Base-by-base conservation (phyloP, 208 protist genomes). In the Phytomonas sp. region DNA sequence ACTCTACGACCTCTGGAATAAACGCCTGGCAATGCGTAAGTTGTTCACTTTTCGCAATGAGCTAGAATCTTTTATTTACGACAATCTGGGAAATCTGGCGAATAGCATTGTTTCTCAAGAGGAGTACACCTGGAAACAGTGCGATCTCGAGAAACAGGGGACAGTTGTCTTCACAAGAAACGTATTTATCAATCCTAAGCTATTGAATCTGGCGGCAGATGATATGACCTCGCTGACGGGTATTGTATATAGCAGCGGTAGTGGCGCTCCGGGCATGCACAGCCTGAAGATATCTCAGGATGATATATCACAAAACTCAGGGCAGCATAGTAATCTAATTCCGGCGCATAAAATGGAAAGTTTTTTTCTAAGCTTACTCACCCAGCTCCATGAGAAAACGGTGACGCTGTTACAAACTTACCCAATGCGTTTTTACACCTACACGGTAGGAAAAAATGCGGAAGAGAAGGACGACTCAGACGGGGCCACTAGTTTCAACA, bases 1-100 rank as follows among this genome's bases (percentile, higher is more conserved):
- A 29, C 71, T 94, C 42, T 89, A 92, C 42, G 70, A 74, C 30
- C 81, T 71, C 75, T 94, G 86, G 86, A 78, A 80, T 3, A 37
- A 72, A 5, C 82, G 89, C 23, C 78, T 86, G 67, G 69, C 76
- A 16, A 67, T 67, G 63, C 81, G 86, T 8, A 30, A 77, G 30
- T 49, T 72, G 1, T 60, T 80, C 11, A 63, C 72, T 14, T 70
- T 81, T 52, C 63, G 69, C 1, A 70, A 63, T 7, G 69, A 60
- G 12, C n/a, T 94, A 0, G 78, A 77, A 16, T 60, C 74, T 7
- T 62, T 70, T 7, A 63, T 94, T 52, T 59, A 69, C 5, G 42
- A 33, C 12, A 72, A 66, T 14, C 70, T 94, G 36, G 79, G 80
- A 69, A 70, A 69, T 40, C 78, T 60, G 11, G 77, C 85, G n/a